Percentiles rank a stretch among this genome's conserved stretches.
Evolutionary conservation across 1,284 basidiomycete genomes (phyloP).

Genomic region (Boletus mariae): DNA sequence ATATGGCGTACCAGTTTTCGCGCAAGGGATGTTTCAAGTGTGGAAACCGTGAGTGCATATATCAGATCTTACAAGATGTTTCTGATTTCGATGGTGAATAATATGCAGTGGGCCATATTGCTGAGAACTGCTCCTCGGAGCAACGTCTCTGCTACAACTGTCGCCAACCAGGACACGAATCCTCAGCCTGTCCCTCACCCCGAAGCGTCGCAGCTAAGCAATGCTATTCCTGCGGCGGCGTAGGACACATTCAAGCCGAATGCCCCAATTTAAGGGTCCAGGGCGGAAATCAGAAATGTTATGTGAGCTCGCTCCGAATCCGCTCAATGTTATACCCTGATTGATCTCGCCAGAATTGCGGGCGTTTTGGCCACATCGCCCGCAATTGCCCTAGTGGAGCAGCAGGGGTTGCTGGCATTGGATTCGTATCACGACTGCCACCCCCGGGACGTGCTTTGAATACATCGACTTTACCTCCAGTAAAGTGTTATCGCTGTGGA

Average conservation of each 20-base stretch:
- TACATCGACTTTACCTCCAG: constrained; percentile 70
- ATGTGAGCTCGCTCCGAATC: constrained; percentile 48
- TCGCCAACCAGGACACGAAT: constrained; percentile 86
- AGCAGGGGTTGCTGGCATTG: constrained; percentile 36
- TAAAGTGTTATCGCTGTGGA: constrained; percentile 81
- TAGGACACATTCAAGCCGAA: constrained; percentile 77
- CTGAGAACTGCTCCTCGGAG: constrained; percentile 84
- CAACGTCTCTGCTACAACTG: constrained; percentile 91
- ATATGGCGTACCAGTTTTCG: constrained; percentile 75
- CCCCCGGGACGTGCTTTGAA: constrained; percentile 71
- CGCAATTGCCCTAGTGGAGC: constrained; percentile 61
- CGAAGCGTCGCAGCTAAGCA: constrained; percentile 55
- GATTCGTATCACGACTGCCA: constrained; percentile 62
- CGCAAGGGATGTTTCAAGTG: constrained; percentile 87
- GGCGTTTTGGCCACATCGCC: constrained; percentile 77
- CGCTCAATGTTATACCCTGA: constrained; percentile 6
- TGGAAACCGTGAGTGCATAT: constrained; percentile 63
- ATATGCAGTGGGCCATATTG: constrained; percentile 80
- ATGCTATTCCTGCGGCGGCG: constrained; percentile 73
- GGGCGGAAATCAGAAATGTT: constrained; percentile 73
- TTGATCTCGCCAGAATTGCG: constrained; percentile 56
- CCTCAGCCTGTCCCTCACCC: constrained; percentile 81
- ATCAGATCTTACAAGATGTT: constrained; percentile 10
- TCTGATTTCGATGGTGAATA: constrained; percentile 18
- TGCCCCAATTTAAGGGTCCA: constrained; percentile 79